Evolutionary conservation across 176 grass and related monocot genomes (phyloP), one percentile per base, ranked within the genome.

Genomic region (Musa beccarii): DNA sequence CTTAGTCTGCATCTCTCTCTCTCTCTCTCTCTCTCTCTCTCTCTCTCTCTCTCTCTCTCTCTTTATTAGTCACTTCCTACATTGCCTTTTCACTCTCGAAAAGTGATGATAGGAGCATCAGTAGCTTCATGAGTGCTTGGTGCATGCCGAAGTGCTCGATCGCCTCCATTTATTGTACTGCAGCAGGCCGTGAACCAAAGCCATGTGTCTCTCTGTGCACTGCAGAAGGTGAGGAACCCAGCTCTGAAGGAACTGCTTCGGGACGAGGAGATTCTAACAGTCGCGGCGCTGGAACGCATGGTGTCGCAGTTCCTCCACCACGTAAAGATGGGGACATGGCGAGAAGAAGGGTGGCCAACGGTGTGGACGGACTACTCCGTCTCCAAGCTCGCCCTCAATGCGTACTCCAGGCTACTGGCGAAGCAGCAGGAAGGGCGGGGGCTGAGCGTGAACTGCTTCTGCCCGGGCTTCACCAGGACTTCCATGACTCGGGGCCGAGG

Each of bases 301-400:
- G 89, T 76, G 78, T 79, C 81, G 21, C 85, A 64, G 76, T 97
- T 97, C 85, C 86, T 97, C 61, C 15, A 34, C 52, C 86, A 97
- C 26, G 93, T 97, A 66, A 89, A 90, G 55, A 67, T 83, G 25
- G 87, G 87, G 81, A 89, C 85, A 24, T 97, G 93, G 90, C 61
- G 22, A 21, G 87, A 24, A 59, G 69, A 79, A 7, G 88, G 93
- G 13, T 97, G 93, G 93, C 93, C 93, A 52, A 82, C 83, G 80
- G 87, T 92, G 67, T 97, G 93, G 93, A 97, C 93, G 17, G 90
- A 97, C 84, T 97, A 97, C 71, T 68, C 93, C 0, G 90, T 97
- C 13, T 97, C 93, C 19, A 97, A 97, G 88, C 90, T 97, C 17
- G 90, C 90, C 22, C 83, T 97, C 3, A 97, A 93, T 72, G 93